Evolutionary conservation across 2,329 filamentous ascomycete species (phyloP).

Genomic region (Aspergillus pseudoviridinutans): DNA sequence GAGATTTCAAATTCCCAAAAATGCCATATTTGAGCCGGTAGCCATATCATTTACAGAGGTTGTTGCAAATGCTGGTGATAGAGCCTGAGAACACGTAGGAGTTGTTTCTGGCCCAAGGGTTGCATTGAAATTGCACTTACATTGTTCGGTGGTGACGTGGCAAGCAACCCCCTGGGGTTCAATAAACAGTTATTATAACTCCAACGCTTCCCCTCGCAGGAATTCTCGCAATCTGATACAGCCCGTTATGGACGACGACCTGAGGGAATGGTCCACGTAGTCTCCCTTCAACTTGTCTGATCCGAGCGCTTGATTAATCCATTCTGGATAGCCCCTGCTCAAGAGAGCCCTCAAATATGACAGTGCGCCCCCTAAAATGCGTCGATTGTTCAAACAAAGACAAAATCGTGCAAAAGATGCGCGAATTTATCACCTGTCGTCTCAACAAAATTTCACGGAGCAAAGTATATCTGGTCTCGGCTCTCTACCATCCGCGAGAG

Average conservation of each 20-base stretch:
- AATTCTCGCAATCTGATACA: conserved; percentile 17
- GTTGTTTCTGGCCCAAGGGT: conserved; percentile 4
- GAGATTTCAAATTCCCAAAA: conserved; percentile 1
- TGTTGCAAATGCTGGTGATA: conserved; percentile 3
- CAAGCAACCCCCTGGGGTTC: conserved; percentile 21
- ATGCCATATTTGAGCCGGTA: conserved; percentile 3
- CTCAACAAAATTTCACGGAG: neutral
- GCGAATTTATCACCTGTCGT: neutral
- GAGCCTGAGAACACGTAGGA: neutral
- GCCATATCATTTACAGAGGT: conserved; percentile 1
- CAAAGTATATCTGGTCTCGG: neutral
- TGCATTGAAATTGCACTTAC: conserved; percentile 23
- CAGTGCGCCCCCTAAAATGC: neutral
- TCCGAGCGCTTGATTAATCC: conserved; percentile 7
- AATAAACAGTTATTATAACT: conserved; percentile 17
- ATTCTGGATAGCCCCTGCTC: neutral
- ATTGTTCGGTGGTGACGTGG: conserved; percentile 31
- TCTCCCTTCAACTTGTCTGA: conserved; percentile 8
- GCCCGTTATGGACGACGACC: conserved; percentile 5
- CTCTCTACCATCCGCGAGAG: neutral
- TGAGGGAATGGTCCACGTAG: conserved; percentile 30
- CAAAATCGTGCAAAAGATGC: neutral
- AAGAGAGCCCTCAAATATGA: neutral
- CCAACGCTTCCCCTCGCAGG: conserved; percentile 16
- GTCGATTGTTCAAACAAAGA: neutral